These are phyloP conservation scores for Delonix regia DNA, from an alignment of 306 rosid species.

Conservation along the genomic window DNA sequence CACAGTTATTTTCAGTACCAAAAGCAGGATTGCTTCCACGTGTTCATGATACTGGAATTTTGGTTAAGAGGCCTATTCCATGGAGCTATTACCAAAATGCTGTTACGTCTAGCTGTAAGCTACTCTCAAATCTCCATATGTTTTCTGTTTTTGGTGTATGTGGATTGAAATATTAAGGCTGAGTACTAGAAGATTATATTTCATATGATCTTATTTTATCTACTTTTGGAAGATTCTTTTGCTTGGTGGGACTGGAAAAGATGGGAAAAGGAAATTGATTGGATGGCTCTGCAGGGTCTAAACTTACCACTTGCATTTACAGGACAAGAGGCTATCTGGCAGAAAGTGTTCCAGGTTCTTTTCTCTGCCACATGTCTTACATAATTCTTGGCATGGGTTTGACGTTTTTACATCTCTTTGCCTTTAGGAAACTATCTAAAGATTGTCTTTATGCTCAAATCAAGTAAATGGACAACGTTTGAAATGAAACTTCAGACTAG, in stretches of 20 bases:
- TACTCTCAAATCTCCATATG: slow-evolving; percentile 23
- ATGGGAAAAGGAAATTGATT: slow-evolving; percentile 95
- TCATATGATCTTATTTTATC: slow-evolving; percentile 30
- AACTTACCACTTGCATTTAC: slow-evolving; percentile 89
- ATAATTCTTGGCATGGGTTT: neutral
- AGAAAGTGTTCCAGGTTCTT: slow-evolving; percentile 74
- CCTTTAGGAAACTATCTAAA: neutral
- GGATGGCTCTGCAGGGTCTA: slow-evolving; percentile 96
- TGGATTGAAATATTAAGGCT: slow-evolving; percentile 32
- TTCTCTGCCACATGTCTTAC: slow-evolving; percentile 22
- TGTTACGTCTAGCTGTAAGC: slow-evolving; percentile 89
- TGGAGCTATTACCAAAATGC: slow-evolving; percentile 95
- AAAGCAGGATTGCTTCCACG: slow-evolving; percentile 62
- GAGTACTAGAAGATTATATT: slow-evolving; percentile 8
- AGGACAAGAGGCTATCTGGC: slow-evolving; percentile 96
- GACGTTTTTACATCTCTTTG: slow-evolving; percentile 21
- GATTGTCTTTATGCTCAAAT: slow-evolving; percentile 8
- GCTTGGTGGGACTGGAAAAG: slow-evolving; percentile 98
- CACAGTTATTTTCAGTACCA: slow-evolving; percentile 69
- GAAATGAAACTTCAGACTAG: neutral
- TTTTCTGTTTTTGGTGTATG: neutral
- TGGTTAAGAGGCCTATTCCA: slow-evolving; percentile 70
- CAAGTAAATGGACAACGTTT: neutral
- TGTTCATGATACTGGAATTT: slow-evolving; percentile 53
- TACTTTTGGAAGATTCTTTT: slow-evolving; percentile 65